Evolutionary conservation across 179 eudicot genomes (phyloP).

Genomic region (Beta corolliflora): DNA sequence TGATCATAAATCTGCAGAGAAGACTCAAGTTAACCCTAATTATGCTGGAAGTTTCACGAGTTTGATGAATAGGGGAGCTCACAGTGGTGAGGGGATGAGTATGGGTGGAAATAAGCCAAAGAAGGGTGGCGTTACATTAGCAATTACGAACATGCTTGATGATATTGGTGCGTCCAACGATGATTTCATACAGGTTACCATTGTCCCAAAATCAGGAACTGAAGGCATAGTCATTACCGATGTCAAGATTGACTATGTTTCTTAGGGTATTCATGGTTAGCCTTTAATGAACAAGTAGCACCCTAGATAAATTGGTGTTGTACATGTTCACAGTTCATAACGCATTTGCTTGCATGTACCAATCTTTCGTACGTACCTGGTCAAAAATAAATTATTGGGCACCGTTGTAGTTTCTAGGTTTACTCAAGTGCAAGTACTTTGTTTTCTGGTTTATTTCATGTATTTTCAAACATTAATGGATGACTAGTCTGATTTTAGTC

Average conservation of each 20-base stretch:
- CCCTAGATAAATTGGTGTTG: too few relatives aligned
- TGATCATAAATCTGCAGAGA: neutral
- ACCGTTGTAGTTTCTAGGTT: too few relatives aligned
- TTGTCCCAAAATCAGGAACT: constrained; percentile 13
- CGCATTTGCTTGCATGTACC: too few relatives aligned
- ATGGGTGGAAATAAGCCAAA: neutral
- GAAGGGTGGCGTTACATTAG: neutral
- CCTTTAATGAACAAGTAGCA: too few relatives aligned
- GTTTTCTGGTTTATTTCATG: too few relatives aligned
- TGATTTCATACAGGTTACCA: constrained; percentile 8
- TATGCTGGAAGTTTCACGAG: constrained; percentile 15
- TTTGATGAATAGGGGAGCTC: constrained; percentile 3
- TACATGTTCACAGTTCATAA: too few relatives aligned
- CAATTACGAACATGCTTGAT: constrained; percentile 3
- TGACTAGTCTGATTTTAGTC: too few relatives aligned
- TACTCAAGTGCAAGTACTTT: too few relatives aligned
- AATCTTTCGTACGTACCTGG: too few relatives aligned
- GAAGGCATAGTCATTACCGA: constrained; percentile 3
- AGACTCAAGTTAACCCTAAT: neutral
- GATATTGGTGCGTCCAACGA: constrained; percentile 5
- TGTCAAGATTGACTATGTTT: neutral
- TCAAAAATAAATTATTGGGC: too few relatives aligned
- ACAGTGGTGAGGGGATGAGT: neutral
- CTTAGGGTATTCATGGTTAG: too few relatives aligned
- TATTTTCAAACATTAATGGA: too few relatives aligned